Percentiles rank a stretch among this genome's conserved stretches.
phyloP scores from a whole-genome alignment of 306 rosid species.

The Arachis hypogaea region DNA sequence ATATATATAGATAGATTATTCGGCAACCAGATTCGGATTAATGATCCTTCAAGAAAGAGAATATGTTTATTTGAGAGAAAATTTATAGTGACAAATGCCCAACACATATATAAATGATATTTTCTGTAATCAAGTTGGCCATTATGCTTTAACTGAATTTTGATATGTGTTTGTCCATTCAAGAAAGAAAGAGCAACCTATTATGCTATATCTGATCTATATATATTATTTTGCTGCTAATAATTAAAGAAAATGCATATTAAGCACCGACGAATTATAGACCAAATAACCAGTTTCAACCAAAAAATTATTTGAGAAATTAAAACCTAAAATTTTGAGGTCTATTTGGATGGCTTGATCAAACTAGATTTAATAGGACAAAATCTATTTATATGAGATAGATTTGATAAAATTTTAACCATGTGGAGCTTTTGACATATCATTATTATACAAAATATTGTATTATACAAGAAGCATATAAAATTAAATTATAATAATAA shows the following conservation, averaged over 20 bases:
- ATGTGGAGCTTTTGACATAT: too few species aligned
- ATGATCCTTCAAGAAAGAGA: conserved; percentile 20
- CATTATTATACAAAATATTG: too few species aligned
- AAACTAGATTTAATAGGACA: too few species aligned
- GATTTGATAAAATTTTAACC: too few species aligned
- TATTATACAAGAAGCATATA: too few species aligned
- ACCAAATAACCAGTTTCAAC: neutral
- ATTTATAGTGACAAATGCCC: neutral
- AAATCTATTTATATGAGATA: too few species aligned
- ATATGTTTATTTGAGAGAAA: neutral
- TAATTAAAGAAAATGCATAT: neutral
- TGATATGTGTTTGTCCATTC: neutral
- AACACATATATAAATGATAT: neutral
- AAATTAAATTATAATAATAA: too few species aligned
- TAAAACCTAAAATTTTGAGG: neutral
- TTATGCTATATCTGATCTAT: neutral
- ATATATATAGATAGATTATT: neutral
- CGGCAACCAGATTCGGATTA: neutral
- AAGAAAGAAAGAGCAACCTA: neutral
- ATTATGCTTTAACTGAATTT: conserved; percentile 1
- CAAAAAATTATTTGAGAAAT: neutral
- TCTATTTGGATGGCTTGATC: too few species aligned
- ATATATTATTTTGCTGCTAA: neutral
- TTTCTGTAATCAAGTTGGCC: neutral
- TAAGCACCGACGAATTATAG: neutral